Base-by-base conservation (phyloP, 306 rosid genomes). In the Astragalus membranaceus region DNA sequence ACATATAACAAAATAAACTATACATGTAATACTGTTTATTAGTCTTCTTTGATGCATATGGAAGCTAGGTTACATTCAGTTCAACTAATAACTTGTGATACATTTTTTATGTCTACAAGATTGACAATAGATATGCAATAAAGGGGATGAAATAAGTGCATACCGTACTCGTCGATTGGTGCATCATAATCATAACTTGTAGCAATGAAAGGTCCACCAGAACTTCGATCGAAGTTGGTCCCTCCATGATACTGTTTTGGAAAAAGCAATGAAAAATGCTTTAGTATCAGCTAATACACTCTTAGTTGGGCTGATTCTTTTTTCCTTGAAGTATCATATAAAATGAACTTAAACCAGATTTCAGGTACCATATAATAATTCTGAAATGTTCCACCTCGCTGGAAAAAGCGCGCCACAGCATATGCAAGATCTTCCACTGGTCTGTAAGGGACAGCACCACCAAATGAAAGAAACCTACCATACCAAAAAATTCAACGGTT, bases 141-240 rank as follows among this genome's bases (percentile, higher is more conserved):
- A 13, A 39, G 72, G 62, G 75, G 16, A 58, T 50, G 60, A 63
- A 33, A 23, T 35, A 44, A 71, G 3, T 12, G 54, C 97, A 77
- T 85, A 95, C 99, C 97, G 44, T 89, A 95, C 81, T 95, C 99
- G 56, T 95, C 99, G 14, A 95, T 79, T 7, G 99, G 99, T 53
- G 99, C 99, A 85, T 95, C 99, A 70, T 95, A 95, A 78, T 95
- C 99, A 82, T 95, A 95, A 75, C 89, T 95, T 50, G 99, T 91
- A 36, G 99, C 46, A 70, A 95, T 85, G 82, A 95, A 91, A 49
- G 99, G 99, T 69, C 99, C 99, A 7, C 99, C 97, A 70, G 86
- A 42, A 65, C 76, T 68, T 58, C 96, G 87, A 64, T 79, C 99
- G 80, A 95, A 95, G 92, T 91, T 95, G 48, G 99, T 95, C 20